Evolutionary conservation across 1,284 basidiomycete genomes (phyloP).

Genomic region (Kwoniella shivajii): DNA sequence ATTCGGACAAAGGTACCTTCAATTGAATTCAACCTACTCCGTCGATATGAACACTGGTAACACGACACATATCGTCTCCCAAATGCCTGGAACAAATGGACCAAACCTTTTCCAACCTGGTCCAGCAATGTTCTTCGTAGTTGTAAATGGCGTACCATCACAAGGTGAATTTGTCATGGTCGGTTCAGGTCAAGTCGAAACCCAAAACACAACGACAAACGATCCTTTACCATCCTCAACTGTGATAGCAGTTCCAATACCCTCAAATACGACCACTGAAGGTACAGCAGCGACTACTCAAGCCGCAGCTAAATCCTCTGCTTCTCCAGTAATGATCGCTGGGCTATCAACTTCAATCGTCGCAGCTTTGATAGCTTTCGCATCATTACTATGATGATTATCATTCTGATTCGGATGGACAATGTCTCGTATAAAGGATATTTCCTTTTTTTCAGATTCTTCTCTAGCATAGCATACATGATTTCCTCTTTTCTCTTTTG

Average conservation of each 20-base stretch:
- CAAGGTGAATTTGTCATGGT: slow-evolving; percentile 72
- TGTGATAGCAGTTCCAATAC: slow-evolving; percentile 20
- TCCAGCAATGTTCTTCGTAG: slow-evolving; percentile 78
- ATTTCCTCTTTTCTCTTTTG: too few species aligned
- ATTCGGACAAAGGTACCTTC: slow-evolving; percentile 58
- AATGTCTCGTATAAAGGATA: too few species aligned
- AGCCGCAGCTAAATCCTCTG: background rate
- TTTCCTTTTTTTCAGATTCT: too few species aligned
- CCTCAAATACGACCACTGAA: background rate
- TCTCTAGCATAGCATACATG: background rate
- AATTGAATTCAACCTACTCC: slow-evolving; percentile 76
- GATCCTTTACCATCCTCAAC: slow-evolving; percentile 60
- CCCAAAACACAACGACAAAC: slow-evolving; percentile 63
- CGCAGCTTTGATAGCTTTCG: background rate
- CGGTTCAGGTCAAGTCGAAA: slow-evolving; percentile 73
- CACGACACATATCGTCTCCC: slow-evolving; percentile 73
- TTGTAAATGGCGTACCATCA: slow-evolving; percentile 78
- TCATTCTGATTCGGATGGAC: too few species aligned
- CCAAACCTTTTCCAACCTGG: slow-evolving; percentile 80
- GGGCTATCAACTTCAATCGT: background rate
- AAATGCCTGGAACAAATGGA: slow-evolving; percentile 71
- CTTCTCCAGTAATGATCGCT: background rate
- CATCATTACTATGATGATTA: too few species aligned
- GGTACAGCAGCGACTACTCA: background rate
- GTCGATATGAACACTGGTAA: slow-evolving; percentile 71